A percentile compares a stretch with the other conserved stretches of the same genome.
These are phyloP conservation scores for Escovopsis sp. DNA, from an alignment of 2,329 filamentous ascomycete species.

Conservation along the genomic window DNA sequence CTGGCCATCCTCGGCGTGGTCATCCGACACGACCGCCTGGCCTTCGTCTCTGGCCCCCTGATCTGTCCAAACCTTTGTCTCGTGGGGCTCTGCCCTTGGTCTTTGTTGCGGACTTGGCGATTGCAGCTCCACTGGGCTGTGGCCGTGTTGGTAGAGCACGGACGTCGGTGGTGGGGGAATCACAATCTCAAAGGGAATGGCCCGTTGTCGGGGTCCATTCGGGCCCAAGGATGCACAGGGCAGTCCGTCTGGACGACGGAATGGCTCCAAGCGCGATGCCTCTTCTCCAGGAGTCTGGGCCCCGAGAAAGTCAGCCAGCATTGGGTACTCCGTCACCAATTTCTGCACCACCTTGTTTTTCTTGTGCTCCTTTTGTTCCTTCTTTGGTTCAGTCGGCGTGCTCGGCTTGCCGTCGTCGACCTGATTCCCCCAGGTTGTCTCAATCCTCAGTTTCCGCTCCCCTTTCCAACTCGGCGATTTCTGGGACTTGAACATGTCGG, in stretches of 20 bases:
- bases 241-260: conserved; percentile 1
- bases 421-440: conserved; percentile 15
- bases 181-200: conserved; percentile 4
- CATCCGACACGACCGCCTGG: not conserved
- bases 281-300: not conserved
- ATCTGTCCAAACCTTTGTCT: not conserved
- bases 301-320: not conserved
- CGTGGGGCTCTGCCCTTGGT: not conserved
- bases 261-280: conserved; percentile 1
- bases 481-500: conserved; percentile 42
- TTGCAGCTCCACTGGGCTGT: not conserved
- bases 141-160: not conserved
- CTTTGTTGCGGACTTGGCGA: not conserved
- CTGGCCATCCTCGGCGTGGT: too few relatives aligned
- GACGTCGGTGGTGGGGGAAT: conserved; percentile 3
- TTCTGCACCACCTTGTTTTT: not conserved
- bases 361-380: conserved; percentile 1
- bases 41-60: not conserved
- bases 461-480: conserved; percentile 41
- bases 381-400: conserved; percentile 1
- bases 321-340: conserved; percentile 3
- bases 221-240: conserved; percentile 1
- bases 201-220: conserved; percentile 1
- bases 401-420: not conserved
- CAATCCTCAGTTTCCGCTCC: conserved; percentile 42